Evolutionary conservation across 257 asterid genomes (phyloP), one percentile per base, ranked within the genome.

Genomic region (Nicotiana noctiflora): DNA sequence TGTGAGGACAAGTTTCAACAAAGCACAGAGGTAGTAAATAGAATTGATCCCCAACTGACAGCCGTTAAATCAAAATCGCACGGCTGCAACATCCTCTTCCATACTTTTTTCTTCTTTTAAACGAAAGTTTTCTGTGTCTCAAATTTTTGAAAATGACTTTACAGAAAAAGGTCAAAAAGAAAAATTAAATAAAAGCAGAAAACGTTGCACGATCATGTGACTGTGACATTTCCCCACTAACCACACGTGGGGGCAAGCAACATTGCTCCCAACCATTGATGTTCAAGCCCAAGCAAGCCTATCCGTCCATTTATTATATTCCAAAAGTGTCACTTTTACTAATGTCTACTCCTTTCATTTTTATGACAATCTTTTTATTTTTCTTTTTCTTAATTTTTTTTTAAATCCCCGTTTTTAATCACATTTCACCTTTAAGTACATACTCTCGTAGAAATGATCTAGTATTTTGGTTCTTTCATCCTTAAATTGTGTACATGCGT

Each of bases 181-280:
- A 34, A 29, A 59, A 19, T 34, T 32, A 59, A 56, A 12, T 72
- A 46, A 72, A 72, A 46, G 40, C 46, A 51, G 19, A 51, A 31
- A 21, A 55, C 12, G 8, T 62, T 77, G 8, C 53, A 81, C 81
- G 81, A 86, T 79, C 84, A 86, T 79, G 75, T 78, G 85, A 86
- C 57, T 87, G 88, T 86, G 93, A 90, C 91, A 81, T 81, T 0
- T 29, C 51, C 88, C 91, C 93, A 83, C 90, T 31, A 40, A 37
- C 40, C 23, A 57, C 88, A 76, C 87, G 80, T 75, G 77, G 76
- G 18, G 79, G 37, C 56, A 83, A 49, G 18, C 17, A 46, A 23
- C 60, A 70, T 49, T 82, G 81, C 86, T 86, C 88, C 86, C 88
- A 88, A 27, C 89, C 85, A 87, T 83, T 49, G 23, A 83, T 81